A percentile compares a stretch with the other conserved stretches of the same genome.
phyloP scores from a whole-genome alignment of 2,329 filamentous ascomycete species.

The Claviceps fusiformis region DNA sequence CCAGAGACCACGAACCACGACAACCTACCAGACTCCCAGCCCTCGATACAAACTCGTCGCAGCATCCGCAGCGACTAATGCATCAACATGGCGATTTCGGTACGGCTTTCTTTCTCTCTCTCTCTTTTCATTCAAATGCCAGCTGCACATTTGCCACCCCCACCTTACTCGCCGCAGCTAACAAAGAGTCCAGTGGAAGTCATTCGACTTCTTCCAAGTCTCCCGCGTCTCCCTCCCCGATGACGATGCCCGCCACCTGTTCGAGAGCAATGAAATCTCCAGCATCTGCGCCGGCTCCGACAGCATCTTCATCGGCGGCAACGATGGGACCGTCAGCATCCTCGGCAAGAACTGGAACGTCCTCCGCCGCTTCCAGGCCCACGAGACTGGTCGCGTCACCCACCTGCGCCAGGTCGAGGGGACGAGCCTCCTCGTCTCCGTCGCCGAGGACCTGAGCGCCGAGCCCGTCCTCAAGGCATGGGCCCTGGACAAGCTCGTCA shows the following conservation, averaged over 20 bases:
- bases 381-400: conserved; percentile 67
- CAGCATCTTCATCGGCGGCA: conserved; percentile 76
- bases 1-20: not conserved
- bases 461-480: conserved; percentile 94
- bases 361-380: conserved; percentile 72
- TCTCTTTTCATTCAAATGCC: no score
- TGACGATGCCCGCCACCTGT: conserved; percentile 62
- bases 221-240: conserved; percentile 68
- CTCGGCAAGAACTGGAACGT: conserved; percentile 80
- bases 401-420: conserved; percentile 87
- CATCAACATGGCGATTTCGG: conserved; percentile 23
- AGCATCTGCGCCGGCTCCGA: conserved; percentile 78
- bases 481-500: conserved; percentile 86
- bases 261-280: conserved; percentile 72
- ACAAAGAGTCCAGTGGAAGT: conserved; percentile 64
- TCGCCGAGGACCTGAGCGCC: conserved; percentile 73
- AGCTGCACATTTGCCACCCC: no score
- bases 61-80: conserved; percentile 9
- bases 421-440: conserved; percentile 73
- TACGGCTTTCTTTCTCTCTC: conserved; percentile 6
- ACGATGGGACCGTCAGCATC: conserved; percentile 77
- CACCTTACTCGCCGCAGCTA: not conserved
- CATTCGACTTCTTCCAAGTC: conserved; percentile 98
- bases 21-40: no score
- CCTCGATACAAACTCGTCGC: not conserved